Base-by-base conservation (phyloP, 257 asterid species). In the Leptodermis oblonga region DNA sequence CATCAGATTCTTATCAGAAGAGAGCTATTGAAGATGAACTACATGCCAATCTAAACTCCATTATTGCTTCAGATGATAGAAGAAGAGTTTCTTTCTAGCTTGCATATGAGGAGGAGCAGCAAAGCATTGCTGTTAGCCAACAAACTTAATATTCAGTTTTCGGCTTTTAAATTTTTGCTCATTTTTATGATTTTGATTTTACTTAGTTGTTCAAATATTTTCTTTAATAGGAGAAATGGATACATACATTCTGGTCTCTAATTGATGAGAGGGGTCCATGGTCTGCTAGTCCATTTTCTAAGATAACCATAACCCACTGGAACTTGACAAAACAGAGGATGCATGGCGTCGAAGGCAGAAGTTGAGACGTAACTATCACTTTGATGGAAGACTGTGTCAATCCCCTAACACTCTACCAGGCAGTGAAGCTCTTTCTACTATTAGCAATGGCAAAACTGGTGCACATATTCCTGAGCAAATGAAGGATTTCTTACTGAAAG, bases 221-320 rank as follows among this genome's bases (percentile, higher is more conserved):
- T 28, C 82, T 80, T 78, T 62, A 60, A 77, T 81, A 93, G 98
- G 97, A 88, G 72, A 90, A 87, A 79, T 93, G 99, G 97, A 74
- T 90, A 70, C 99, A 90, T 78, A 90, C 87, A 55, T 73, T 90
- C 49, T 96, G 99, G 73, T 76, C 91, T 84, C 85, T 93, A 63
- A 88, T 87, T 73, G 99, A 93, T 81, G 99, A 93, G 85, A 88
- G 99, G 82, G 99, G 99, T 78, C 97, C 99, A 55, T 93, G 99
- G 99, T 93, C 99, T 60, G 95, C 99, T 65, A 82, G 82, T 85
- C 92, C 96, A 67, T 90, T 90, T 73, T 96, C 96, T 42, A 93
- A 85, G 71, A 76, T 74, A 74, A 64, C 79, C 25, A 73, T 79
- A 73, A 65, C 83, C 60, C 90, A 85, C 74, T 93, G 99, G 99